Evolutionary conservation across 805 yeast genomes (phyloP), one percentile per base, ranked within the genome.

Genomic region (Teunomyces barrocoloradensis): DNA sequence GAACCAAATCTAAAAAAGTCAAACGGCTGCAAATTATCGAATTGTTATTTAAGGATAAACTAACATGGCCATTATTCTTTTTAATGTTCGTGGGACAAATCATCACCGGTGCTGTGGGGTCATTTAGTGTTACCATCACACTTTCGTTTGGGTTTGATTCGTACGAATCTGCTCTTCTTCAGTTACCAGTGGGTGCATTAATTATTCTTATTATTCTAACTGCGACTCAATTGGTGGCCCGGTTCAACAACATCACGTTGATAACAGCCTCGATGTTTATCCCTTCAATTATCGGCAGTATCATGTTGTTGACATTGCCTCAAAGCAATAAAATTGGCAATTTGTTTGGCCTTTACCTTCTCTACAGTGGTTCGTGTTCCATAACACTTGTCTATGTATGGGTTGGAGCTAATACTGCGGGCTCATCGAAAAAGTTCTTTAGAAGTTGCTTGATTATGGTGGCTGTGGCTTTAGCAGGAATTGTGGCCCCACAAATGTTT

Each of bases 401-500:
- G 87, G 79, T 79, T 50, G 74, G 78, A 46, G 75, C 83, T 40
- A 81, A 86, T 60, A 77, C 83, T 30, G 82, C 90, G 1, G 94
- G 94, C 10, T 79, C 81, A 52, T 85, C 91, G n/a, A 87, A 87
- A 64, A 82, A 85, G 55, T 73, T 82, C 53, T 74, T 81, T 4
- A 74, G 80, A 23, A 79, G 80, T 45, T 84, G 85, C 5, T 61
- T 82, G 30, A 76, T 76, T 42, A 73, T 86, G 63, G 74, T 85
- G 49, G 85, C 81, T 4, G 87, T 84, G 60, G 81, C 87, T 35
- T 77, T 80, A 39, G 87, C 89, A 12, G 82, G 83, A 54, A 64
- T 85, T 49, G 69, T 81, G 42, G 88, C 87, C 0, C 87, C 89
- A 2, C 86, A 84, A 63, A 74, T 86, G 15, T 87, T 87, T 68